A percentile compares a stretch with the other conserved stretches of the same genome.
These are phyloP conservation scores for Arthrobotrys entomopaga DNA, from an alignment of 2,329 filamentous ascomycete species.

Conservation along the genomic window DNA sequence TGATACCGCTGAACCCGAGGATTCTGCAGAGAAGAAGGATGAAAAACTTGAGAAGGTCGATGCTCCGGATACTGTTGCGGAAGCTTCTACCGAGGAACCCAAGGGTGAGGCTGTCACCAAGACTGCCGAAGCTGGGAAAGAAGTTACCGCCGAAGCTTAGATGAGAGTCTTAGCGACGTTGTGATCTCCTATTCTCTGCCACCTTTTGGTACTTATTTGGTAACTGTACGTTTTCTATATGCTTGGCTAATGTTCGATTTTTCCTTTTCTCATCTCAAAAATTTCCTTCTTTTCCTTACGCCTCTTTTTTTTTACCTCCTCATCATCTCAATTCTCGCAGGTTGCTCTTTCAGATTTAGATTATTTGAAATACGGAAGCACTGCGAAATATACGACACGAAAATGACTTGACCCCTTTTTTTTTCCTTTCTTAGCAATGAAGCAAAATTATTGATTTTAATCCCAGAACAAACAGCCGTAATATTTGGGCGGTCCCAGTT, in stretches of 20 bases:
- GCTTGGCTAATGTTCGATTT: neutral
- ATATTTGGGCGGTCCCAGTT: too few relatives aligned
- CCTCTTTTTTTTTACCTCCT: neutral
- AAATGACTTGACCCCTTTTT: too few relatives aligned
- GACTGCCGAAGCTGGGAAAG: slow-evolving; percentile 25
- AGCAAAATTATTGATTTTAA: too few relatives aligned
- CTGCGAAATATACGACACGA: too few relatives aligned
- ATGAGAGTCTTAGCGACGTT: neutral
- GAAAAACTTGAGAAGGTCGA: slow-evolving; percentile 46
- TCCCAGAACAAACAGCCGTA: too few relatives aligned
- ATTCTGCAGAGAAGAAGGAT: slow-evolving; percentile 40
- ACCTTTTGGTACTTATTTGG: neutral
- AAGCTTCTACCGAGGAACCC: slow-evolving; percentile 12
- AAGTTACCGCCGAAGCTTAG: slow-evolving; percentile 47
- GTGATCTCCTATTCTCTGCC: neutral
- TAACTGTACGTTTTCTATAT: neutral
- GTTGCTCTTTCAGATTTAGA: too few relatives aligned
- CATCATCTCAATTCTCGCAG: neutral
- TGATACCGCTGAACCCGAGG: slow-evolving; percentile 47
- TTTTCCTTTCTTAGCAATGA: too few relatives aligned
- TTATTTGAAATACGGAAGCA: too few relatives aligned
- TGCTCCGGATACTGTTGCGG: slow-evolving; percentile 13
- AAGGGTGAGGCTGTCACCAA: slow-evolving; percentile 24
- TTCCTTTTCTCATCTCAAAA: neutral
- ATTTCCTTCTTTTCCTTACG: neutral